Evolutionary conservation across 1,139 yeast species (phyloP), one percentile per base, ranked within the genome.

Genomic region (Taphrina sp.): DNA sequence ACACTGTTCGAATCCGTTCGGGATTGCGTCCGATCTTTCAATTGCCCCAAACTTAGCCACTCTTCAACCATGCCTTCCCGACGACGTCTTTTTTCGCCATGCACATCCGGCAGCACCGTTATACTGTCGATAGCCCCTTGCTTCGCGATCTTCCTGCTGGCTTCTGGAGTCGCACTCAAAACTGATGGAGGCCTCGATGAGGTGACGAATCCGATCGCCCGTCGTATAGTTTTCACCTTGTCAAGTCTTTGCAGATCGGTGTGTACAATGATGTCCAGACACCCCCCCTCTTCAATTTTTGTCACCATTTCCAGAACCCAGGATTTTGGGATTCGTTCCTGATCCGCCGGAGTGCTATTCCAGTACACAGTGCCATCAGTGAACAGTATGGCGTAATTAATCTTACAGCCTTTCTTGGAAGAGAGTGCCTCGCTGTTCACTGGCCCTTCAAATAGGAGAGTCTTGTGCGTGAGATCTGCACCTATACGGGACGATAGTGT

Each of bases 311-410:
- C 54, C 7, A 16, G 31, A 5, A 31, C 24, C 54, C 54, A 49
- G 5, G 45, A 14, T 22, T 49, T 49, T 5, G 54, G 39, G 20
- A 20, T 39, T 5, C 37, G 38, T 3, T 49, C 54, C n/a, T 42
- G 54, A 10, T 33, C 46, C 7, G 36, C 24, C 4, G 45, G 34
- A 8, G 47, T 16, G 5, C 38, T 19, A 19, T 43, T 43, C 54
- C 54, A 49, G 24, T 39, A 49, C n/a, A 49, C 46, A 10, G 39
- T 33, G 16, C 46, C 54, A 17, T 49, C 54, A 5, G 46, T 38
- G 31, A 49, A 49, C 17, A 49, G 41, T 8, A 41, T 22, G 26
- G 37, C 54, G 23, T 49, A 49, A 20, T 42, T 42, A 14, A 49
- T 41, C 39, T 39, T 49, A 23, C 46, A 49, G 12, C 33, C 46